These are phyloP conservation scores for Meripilus lineatus DNA, from an alignment of 1,284 basidiomycete genomes.

Conservation along the genomic window DNA sequence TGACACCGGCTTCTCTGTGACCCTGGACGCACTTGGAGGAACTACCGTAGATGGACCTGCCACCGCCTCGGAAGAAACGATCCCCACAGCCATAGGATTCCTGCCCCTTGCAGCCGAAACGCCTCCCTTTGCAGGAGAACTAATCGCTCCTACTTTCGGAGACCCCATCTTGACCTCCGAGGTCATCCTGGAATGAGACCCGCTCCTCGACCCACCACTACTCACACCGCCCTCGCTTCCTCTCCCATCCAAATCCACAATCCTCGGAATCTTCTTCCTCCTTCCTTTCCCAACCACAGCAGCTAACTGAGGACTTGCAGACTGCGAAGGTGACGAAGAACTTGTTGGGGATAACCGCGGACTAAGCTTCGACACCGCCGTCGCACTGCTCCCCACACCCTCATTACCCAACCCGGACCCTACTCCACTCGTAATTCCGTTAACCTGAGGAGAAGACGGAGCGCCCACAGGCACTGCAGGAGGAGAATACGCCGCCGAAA, in stretches of 20 bases:
- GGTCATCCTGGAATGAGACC: constrained; percentile 20
- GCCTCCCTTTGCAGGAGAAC: too few relatives aligned
- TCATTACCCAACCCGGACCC: too few relatives aligned
- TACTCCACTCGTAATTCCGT: too few relatives aligned
- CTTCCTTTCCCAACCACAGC: constrained; percentile 42
- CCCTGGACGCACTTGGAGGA: not conserved
- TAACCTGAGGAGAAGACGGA: constrained; percentile 3
- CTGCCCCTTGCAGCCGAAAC: too few relatives aligned
- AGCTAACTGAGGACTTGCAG: constrained; percentile 36
- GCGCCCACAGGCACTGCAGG: constrained; percentile 52
- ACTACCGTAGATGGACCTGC: constrained; percentile 6
- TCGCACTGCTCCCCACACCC: too few relatives aligned
- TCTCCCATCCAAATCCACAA: constrained; percentile 65
- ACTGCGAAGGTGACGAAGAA: constrained; percentile 39
- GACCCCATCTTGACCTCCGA: constrained; percentile 12
- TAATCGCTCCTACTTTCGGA: not conserved
- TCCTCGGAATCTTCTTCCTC: constrained; percentile 59
- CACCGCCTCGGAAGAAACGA: too few relatives aligned
- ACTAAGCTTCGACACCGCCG: constrained; percentile 33
- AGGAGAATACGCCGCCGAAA: constrained; percentile 48
- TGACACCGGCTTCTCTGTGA: not conserved
- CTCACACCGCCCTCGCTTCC: too few relatives aligned
- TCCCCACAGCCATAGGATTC: too few relatives aligned
- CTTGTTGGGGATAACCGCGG: constrained; percentile 29
- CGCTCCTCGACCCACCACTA: constrained; percentile 23